Evolutionary conservation across 169 alveolate genomes (phyloP), one percentile per base, ranked within the genome.

Genomic region (Plasmodium gaboni): DNA sequence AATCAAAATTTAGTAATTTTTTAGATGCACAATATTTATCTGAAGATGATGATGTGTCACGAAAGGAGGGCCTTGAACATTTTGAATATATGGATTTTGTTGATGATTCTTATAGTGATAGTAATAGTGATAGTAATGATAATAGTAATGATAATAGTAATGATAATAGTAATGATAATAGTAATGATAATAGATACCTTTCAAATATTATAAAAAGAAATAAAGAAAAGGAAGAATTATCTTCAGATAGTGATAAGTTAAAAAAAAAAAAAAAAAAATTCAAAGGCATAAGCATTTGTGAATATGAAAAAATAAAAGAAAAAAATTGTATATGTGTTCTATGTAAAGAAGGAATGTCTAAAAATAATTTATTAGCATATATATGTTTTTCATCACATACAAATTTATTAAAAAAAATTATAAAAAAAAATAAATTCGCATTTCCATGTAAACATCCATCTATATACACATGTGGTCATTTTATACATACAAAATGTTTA

Each of bases 311-410:
- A 44, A 24, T 60, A 6, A 78, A 78, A 57, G 89, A 78, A 46
- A 78, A 65, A 44, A 78, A 78, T 51, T 78, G 89, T 69, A 78
- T 78, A 53, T 78, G 89, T 78, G 89, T 78, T 2, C 55, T 78
- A 60, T 78, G 89, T 57, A 78, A 78, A 65, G 89, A 78, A 32
- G 89, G 89, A 13, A 78, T 78, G 89, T 50, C 89, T 0, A 55
- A 70, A 46, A 78, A 78, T 51, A 78, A 78, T 59, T n/a, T 65
- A 28, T 69, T 78, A 24, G 89, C 89, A 10, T 78, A 78, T 44
- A 78, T 78, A 24, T 78, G 89, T 15, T 78, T 78, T 51, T 74
- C 89, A 6, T 78, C 89, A 38, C 89, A 78, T 50, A 50, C 89
- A 10, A 78, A 65, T 24, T 51, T 78, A n/a, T 15, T 78, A 53